Conservation (phyloP, 768 basidiomycete genomes). For the Psilocybe azurescens region DNA sequence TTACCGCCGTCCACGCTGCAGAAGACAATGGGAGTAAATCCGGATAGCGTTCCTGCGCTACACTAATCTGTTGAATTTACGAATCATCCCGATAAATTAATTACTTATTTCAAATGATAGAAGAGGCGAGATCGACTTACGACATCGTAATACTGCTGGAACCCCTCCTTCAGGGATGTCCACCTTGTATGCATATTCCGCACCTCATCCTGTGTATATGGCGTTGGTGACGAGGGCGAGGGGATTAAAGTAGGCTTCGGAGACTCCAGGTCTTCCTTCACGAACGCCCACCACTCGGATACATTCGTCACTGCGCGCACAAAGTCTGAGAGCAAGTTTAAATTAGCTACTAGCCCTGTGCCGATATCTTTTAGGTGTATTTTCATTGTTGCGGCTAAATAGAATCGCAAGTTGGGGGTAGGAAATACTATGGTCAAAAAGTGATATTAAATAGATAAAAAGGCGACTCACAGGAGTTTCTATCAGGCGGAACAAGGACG, state of each 20-base stretch:
- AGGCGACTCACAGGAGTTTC: conserved; percentile 35
- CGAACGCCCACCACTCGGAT: conserved; percentile 37
- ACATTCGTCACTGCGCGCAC: conserved; percentile 30
- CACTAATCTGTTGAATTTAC: conserved; percentile 28
- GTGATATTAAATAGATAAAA: neutral
- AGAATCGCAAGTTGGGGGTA: too few species aligned
- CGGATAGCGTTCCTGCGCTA: conserved; percentile 31
- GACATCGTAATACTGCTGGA: conserved; percentile 34
- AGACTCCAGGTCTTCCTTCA: conserved; percentile 32
- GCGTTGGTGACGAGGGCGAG: conserved; percentile 10
- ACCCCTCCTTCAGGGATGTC: conserved; percentile 25
- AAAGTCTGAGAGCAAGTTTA: conserved; percentile 39
- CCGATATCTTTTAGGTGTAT: conserved; percentile 43
- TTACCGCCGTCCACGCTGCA: conserved; percentile 33
- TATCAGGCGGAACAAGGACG: conserved; percentile 41
- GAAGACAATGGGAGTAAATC: conserved; percentile 31
- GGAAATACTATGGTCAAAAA: neutral
- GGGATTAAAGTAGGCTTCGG: conserved; percentile 15
- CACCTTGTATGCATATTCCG: conserved; percentile 22
- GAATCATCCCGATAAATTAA: neutral
- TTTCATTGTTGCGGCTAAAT: conserved; percentile 33
- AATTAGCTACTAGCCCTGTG: conserved; percentile 42
- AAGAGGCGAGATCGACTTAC: conserved; percentile 21
- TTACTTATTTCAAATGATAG: neutral
- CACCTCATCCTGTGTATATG: conserved; percentile 5